Conservation (phyloP, 129 eudicot species). For the Lactuca saligna region DNA sequence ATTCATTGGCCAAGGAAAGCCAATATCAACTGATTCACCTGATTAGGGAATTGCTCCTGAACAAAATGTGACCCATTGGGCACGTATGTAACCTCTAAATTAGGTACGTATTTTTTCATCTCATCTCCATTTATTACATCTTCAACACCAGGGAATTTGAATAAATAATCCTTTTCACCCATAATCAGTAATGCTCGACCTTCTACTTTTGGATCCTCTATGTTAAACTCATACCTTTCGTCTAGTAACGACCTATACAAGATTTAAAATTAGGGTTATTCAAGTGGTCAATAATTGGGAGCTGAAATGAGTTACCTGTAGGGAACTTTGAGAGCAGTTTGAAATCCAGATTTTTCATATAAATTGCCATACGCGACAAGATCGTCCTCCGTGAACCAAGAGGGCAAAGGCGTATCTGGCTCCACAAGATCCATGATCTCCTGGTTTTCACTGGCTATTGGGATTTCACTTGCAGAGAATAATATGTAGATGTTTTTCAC, state of each 20-base stretch:
- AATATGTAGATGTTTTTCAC: conserved; percentile 42
- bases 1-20: conserved; percentile 15
- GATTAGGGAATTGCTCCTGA: conserved; percentile 31
- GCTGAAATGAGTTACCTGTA: conserved; percentile 32
- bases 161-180: conserved; percentile 22
- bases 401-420: conserved; percentile 40
- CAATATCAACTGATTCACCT: conserved; percentile 26
- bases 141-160: conserved; percentile 20
- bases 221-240: conserved; percentile 28
- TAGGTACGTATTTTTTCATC: conserved; percentile 23
- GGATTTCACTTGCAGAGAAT: conserved; percentile 45
- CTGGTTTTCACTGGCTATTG: conserved; percentile 36
- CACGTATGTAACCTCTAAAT: conserved; percentile 23
- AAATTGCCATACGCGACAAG: conserved; percentile 30
- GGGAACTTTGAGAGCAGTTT: conserved; percentile 48
- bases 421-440: conserved; percentile 57
- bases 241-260: conserved; percentile 23
- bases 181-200: conserved; percentile 22
- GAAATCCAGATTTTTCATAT: conserved; percentile 49
- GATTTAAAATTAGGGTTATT: background rate
- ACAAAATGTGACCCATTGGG: conserved; percentile 24
- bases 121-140: conserved; percentile 15
- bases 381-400: conserved; percentile 49
- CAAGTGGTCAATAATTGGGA: background rate
- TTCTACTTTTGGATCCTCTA: conserved; percentile 27